Base-by-base conservation (phyloP, 192 early-diverging fungal genomes). In the Gonapodya prolifera region DNA sequence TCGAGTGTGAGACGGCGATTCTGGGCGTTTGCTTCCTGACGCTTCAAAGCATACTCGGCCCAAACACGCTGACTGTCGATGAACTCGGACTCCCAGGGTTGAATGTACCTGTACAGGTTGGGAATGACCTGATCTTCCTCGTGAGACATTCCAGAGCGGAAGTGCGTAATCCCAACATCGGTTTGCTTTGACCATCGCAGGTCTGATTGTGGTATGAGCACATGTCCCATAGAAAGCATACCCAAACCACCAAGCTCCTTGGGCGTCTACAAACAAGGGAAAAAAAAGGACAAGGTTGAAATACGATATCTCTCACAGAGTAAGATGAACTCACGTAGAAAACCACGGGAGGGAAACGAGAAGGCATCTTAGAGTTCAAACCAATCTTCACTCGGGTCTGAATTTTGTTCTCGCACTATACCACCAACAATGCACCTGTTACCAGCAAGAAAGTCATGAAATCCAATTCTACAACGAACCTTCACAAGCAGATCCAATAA, bases 201-300 rank as follows among this genome's bases (percentile, higher is more conserved):
- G 82, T 99, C 97, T 2, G 93, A 95, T 83, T 98, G 95, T 34
- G 97, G 97, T 78, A 99, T 97, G 74, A 99, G 85, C 1, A 99
- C 95, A 75, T 99, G 96, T 70, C 97, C 97, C 97, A 99, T 99
- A 16, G 95, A 96, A 69, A 99, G 85, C 97, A 99, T 99, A 76
- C 95, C 95, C 32, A 99, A 87, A 36, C 97, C 97, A 81, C 97
- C 96, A 69, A 99, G 84, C 85, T 96, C 96, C 85, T 95, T 95
- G 8, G 95, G 95, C 36, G 89, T 91, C 78, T 90, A 90, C 75
- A 86, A 87, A n/a, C 8, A 2, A 84, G 76, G 75, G 35, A 28
- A n/a, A 34, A 70, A 76, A 33, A 73, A 33, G 70, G n/a, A 35
- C 34, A 33, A 70, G 17, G 8, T 34, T 34, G 70, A n/a, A 32